These are phyloP conservation scores for Filobasidium uniguttulatum DNA, from an alignment of 1,284 basidiomycete genomes.

Conservation along the genomic window DNA sequence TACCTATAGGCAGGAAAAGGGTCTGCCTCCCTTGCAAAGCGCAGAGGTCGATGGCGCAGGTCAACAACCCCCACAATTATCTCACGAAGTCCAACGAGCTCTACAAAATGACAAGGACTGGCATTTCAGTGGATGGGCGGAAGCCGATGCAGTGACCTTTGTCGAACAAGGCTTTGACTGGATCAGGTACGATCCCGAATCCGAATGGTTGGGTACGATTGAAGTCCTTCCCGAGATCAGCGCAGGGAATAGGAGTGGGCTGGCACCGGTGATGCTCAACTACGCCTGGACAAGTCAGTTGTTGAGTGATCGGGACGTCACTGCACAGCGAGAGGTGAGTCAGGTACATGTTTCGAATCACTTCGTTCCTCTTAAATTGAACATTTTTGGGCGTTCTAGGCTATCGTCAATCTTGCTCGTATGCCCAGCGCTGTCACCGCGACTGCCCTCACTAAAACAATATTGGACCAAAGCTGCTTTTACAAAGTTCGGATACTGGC, in stretches of 20 bases:
- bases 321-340: conserved; percentile 84
- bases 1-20: neutral
- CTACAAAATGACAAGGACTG: conserved; percentile 75
- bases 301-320: conserved; percentile 92
- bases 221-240: conserved; percentile 47
- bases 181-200: conserved; percentile 98
- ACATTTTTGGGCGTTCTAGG: conserved; percentile 46
- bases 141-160: conserved; percentile 62
- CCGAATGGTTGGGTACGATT: conserved; percentile 90
- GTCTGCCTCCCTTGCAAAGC: neutral
- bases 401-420: conserved; percentile 65
- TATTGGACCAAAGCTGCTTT: conserved; percentile 90
- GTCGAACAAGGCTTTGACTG: conserved; percentile 93
- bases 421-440: conserved; percentile 80
- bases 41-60: neutral
- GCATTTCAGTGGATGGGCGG: conserved; percentile 96
- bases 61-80: too few species aligned
- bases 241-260: neutral
- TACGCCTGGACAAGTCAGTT: conserved; percentile 88
- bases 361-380: neutral
- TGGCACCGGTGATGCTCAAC: neutral
- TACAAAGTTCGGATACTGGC: conserved; percentile 96
- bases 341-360: too few species aligned
- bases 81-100: conserved; percentile 42
- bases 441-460: conserved; percentile 77